These are phyloP conservation scores for Paspalum notatum DNA, from an alignment of 176 grass and related monocot species.

Conservation along the genomic window DNA sequence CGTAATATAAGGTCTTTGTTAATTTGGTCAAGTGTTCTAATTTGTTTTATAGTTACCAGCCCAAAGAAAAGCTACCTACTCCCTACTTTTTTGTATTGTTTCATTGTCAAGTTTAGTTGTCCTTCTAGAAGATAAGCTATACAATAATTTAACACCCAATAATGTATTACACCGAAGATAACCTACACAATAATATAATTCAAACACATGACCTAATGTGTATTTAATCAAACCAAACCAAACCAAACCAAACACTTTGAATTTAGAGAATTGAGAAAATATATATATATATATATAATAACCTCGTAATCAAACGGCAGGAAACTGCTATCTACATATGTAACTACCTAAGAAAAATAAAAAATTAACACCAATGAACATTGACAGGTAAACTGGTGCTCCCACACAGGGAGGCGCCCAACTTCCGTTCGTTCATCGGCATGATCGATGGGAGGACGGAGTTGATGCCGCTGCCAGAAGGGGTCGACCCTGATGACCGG, in stretches of 20 bases:
- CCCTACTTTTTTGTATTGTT: no score
- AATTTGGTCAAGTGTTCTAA: not conserved
- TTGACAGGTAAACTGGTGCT: slow-evolving; percentile 56
- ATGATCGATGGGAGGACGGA: slow-evolving; percentile 57
- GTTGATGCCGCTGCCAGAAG: slow-evolving; percentile 32
- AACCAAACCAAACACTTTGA: not conserved
- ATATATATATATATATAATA: not conserved
- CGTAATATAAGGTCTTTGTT: no score
- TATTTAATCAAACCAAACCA: not conserved
- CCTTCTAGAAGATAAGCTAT: not conserved
- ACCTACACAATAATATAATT: not conserved
- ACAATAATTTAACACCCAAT: not conserved
- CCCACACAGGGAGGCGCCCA: slow-evolving; percentile 44
- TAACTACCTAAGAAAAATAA: not conserved
- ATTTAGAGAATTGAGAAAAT: not conserved
- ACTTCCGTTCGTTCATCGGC: slow-evolving; percentile 61
- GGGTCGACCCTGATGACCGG: not conserved
- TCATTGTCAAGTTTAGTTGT: not conserved
- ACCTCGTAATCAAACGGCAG: not conserved
- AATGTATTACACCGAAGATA: not conserved
- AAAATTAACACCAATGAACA: not conserved
- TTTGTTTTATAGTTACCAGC: no score
- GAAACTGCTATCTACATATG: no score
- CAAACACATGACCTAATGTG: not conserved
- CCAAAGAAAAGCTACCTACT: not conserved